Percentiles rank a stretch among this genome's conserved stretches.
phyloP scores from a whole-genome alignment of 805 yeast species.

The Metschnikowia anglica region DNA sequence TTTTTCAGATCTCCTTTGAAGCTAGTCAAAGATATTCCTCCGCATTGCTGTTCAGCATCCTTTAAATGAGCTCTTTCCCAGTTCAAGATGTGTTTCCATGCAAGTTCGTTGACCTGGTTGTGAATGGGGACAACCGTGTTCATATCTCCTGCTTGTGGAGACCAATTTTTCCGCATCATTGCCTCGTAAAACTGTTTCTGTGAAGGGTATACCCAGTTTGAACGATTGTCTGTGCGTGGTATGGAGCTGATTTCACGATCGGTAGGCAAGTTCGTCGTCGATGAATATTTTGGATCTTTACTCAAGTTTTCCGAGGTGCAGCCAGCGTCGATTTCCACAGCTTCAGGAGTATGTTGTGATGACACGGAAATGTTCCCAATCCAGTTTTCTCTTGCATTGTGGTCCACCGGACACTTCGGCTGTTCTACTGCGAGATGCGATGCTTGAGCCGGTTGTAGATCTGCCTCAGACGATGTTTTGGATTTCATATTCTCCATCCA shows the following conservation, averaged over 20 bases:
- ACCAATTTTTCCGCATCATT: constrained; percentile 87
- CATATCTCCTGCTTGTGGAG: constrained; percentile 83
- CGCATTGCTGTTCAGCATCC: constrained; percentile 53
- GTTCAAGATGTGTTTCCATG: constrained; percentile 77
- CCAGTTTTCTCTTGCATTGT: constrained; percentile 60
- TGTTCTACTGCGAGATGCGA: constrained; percentile 22
- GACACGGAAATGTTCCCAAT: constrained; percentile 32
- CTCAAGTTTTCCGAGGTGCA: constrained; percentile 50
- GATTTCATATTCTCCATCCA: constrained; percentile 19
- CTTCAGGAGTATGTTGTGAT: constrained; percentile 33
- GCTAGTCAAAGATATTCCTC: constrained; percentile 79
- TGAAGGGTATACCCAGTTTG: constrained; percentile 93
- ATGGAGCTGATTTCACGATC: constrained; percentile 78
- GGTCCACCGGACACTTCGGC: constrained; percentile 68
- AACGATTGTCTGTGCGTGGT: constrained; percentile 62
- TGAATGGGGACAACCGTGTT: constrained; percentile 89
- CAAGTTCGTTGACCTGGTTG: constrained; percentile 88
- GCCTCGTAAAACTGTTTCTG: constrained; percentile 94
- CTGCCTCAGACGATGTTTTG: not conserved
- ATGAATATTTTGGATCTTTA: constrained; percentile 27
- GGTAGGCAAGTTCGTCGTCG: constrained; percentile 50
- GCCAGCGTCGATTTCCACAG: constrained; percentile 36
- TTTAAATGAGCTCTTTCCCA: constrained; percentile 74
- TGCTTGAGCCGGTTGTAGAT: not conserved
- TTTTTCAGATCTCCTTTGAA: constrained; percentile 88